phyloP scores from a whole-genome alignment of 2,329 filamentous ascomycete genomes.

The Penicillium nordicum region DNA sequence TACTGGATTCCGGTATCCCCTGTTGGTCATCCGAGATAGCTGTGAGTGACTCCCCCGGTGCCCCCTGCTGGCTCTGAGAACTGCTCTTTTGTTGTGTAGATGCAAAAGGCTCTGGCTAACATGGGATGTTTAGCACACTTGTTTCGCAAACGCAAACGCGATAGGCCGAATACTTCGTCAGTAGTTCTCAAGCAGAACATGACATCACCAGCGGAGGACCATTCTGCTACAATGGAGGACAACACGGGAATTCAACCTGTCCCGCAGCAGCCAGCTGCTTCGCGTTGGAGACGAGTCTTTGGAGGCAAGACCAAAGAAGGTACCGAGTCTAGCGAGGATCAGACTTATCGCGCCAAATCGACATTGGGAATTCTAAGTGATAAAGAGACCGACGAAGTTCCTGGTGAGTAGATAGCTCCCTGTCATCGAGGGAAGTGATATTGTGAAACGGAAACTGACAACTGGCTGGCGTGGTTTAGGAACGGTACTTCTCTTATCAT shows the following conservation, averaged over 20 bases:
- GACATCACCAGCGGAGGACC: conserved; percentile 2
- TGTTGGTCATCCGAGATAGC: background rate
- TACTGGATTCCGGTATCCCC: background rate
- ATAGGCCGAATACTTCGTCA: background rate
- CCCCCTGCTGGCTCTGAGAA: too few relatives aligned
- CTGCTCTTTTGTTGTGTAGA: background rate
- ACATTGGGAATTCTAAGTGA: conserved; percentile 81
- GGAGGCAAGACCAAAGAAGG: conserved; percentile 3
- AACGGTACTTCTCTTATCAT: conserved; percentile 59
- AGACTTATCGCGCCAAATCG: conserved; percentile 45
- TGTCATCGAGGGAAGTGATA: background rate
- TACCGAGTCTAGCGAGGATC: conserved; percentile 13
- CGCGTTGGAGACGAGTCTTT: conserved; percentile 24
- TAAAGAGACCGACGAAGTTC: conserved; percentile 76
- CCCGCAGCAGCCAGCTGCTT: background rate
- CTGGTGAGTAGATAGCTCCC: conserved; percentile 55
- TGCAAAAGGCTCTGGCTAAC: background rate
- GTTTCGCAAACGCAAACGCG: background rate
- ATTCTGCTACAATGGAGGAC: background rate
- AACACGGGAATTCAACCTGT: background rate
- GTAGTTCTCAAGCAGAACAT: background rate
- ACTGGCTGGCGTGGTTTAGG: conserved; percentile 37
- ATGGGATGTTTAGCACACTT: background rate
- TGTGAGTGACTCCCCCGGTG: background rate
- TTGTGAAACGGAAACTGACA: background rate